phyloP scores from a whole-genome alignment of 2,329 filamentous ascomycete genomes.

The Trichoderma endophyticum region DNA sequence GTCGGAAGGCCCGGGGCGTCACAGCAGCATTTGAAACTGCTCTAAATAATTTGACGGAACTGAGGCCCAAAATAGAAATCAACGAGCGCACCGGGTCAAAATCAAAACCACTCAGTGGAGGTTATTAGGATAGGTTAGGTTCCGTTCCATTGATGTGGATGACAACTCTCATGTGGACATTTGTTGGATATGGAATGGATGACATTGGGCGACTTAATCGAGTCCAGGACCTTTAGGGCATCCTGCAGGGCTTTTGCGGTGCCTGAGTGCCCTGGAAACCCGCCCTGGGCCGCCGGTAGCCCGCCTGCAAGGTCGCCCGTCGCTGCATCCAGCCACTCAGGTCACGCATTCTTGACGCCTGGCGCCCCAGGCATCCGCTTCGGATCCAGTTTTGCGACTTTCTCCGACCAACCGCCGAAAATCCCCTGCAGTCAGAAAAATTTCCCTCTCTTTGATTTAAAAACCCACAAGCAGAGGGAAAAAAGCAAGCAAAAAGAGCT shows the following conservation, averaged over 20 bases:
- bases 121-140: neutral
- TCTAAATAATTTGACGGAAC: neutral
- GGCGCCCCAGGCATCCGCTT: slow-evolving; percentile 29
- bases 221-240: neutral
- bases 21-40: neutral
- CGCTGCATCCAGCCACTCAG: slow-evolving; percentile 2
- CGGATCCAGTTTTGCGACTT: neutral
- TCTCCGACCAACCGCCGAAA: slow-evolving; percentile 11
- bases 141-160: neutral
- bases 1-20: slow-evolving; percentile 5
- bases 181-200: neutral
- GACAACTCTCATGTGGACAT: neutral
- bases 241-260: neutral
- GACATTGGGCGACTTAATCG: neutral
- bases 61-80: neutral
- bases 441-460: slow-evolving; percentile 3
- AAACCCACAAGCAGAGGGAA: neutral
- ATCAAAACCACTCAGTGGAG: neutral
- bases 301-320: neutral
- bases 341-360: slow-evolving; percentile 24
- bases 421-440: slow-evolving; percentile 1
- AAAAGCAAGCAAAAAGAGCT: neutral
- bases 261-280: slow-evolving; percentile 7
- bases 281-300: slow-evolving; percentile 10
- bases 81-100: neutral